Conservation (phyloP, 768 basidiomycete species). For the Mycena kentingensis region DNA sequence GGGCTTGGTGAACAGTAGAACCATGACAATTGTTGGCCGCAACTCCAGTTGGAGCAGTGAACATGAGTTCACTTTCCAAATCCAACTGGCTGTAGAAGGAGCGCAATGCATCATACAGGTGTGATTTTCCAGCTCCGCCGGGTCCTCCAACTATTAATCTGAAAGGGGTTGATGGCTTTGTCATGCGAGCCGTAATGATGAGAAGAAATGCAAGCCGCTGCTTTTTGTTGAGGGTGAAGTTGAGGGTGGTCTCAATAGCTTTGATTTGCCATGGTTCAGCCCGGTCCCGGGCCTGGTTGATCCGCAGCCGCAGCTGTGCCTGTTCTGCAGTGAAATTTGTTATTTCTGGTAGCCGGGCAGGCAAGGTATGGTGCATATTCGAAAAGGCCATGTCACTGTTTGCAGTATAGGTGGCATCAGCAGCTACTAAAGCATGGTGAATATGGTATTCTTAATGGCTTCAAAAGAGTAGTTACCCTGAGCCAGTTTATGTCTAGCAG, state of each 20-base stretch:
- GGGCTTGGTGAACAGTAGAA: conserved; percentile 15
- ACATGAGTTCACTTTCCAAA: conserved; percentile 1
- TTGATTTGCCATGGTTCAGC: conserved; percentile 8
- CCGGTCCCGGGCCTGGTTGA: no score
- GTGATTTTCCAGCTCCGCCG: conserved; percentile 27
- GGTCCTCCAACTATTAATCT: conserved; percentile 22
- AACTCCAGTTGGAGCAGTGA: conserved; percentile 25
- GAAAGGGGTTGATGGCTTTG: no score
- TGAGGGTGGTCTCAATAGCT: conserved; percentile 2
- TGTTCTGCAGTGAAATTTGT: no score
- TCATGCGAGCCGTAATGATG: conserved; percentile 4
- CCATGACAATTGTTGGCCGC: conserved; percentile 23
- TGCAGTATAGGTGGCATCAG: no score
- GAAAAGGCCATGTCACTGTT: no score
- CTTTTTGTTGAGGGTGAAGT: conserved; percentile 20
- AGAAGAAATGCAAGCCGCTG: conserved; percentile 20
- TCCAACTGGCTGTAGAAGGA: conserved; percentile 7
- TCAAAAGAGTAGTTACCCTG: no score
- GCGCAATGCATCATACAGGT: conserved; percentile 19
- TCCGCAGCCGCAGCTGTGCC: no score
- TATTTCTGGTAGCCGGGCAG: no score
- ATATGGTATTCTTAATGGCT: no score
- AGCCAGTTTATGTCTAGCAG: no score
- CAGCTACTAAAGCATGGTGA: no score
- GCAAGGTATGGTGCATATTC: no score